These are phyloP conservation scores for Nicotiana sylvestris DNA, from an alignment of 257 asterid genomes.

Conservation along the genomic window DNA sequence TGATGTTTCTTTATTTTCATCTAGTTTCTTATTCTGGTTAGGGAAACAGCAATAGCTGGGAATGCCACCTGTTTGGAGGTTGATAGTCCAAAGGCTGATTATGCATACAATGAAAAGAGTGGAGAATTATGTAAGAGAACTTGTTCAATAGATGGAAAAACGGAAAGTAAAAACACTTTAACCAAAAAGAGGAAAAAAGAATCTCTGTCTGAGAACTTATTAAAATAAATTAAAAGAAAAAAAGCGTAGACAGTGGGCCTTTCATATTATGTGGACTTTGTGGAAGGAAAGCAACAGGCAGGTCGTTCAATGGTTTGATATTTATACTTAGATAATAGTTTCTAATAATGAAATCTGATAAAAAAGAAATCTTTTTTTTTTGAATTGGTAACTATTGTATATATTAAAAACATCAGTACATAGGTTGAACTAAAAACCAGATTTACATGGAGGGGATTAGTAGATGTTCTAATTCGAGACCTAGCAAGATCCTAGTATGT, in stretches of 20 bases:
- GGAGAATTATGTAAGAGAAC: background rate
- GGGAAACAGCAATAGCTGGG: background rate
- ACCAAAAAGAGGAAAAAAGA: background rate
- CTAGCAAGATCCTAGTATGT: too few relatives aligned
- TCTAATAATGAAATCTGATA: background rate
- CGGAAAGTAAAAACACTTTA: background rate
- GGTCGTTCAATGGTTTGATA: background rate
- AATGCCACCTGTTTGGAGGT: background rate
- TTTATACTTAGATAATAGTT: background rate
- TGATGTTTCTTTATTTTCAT: background rate
- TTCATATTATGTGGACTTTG: background rate
- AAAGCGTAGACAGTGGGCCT: background rate
- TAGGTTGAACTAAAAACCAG: too few relatives aligned
- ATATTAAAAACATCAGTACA: too few relatives aligned
- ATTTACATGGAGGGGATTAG: too few relatives aligned
- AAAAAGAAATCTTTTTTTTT: background rate
- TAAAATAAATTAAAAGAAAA: background rate
- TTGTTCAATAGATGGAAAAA: background rate
- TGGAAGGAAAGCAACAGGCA: background rate
- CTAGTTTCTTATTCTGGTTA: background rate
- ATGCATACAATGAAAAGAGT: background rate
- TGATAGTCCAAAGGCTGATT: background rate
- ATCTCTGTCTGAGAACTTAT: background rate
- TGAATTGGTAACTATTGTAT: too few relatives aligned
- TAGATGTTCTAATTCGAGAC: too few relatives aligned